Evolutionary conservation across 495 filamentous ascomycete species (phyloP).

Genomic region (Aspergillus hancockii): DNA sequence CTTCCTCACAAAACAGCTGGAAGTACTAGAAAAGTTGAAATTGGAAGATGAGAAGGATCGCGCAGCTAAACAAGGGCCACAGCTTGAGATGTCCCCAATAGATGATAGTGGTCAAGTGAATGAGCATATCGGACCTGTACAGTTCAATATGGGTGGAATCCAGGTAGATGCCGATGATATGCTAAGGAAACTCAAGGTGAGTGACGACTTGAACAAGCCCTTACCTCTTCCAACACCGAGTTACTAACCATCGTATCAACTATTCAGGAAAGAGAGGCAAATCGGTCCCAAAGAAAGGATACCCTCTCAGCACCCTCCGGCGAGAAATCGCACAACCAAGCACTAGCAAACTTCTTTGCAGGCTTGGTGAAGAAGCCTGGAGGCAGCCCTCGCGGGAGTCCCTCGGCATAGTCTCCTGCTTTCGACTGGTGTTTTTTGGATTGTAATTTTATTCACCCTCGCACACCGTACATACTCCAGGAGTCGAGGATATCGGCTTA

Average conservation of each 20-base stretch:
- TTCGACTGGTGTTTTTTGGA: constrained; percentile 15
- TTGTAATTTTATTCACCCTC: constrained; percentile 35
- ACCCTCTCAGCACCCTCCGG: constrained; percentile 40
- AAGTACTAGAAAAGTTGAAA: constrained; percentile 68
- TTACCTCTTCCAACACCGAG: constrained; percentile 2
- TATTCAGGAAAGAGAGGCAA: constrained; percentile 56
- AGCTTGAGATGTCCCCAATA: constrained; percentile 48
- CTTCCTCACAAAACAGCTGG: constrained; percentile 74
- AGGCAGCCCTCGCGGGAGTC: constrained; percentile 44
- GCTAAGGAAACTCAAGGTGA: constrained; percentile 82
- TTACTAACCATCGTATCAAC: constrained; percentile 15
- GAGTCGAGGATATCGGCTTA: constrained; percentile 9
- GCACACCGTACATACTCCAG: constrained; percentile 16
- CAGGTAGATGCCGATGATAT: constrained; percentile 97
- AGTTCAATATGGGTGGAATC: constrained; percentile 97
- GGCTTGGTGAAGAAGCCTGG: constrained; percentile 61
- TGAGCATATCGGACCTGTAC: constrained; percentile 92
- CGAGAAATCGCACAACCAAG: constrained; percentile 66
- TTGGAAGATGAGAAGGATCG: constrained; percentile 62
- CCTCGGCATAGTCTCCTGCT: constrained; percentile 33
- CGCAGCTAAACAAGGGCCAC: constrained; percentile 36
- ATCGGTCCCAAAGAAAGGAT: constrained; percentile 50
- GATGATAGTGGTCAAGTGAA: constrained; percentile 64
- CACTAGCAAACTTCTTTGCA: constrained; percentile 66
- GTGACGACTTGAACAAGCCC: constrained; percentile 11